Conservation (phyloP, 345 rosid species). For the Adansonia digitata region DNA sequence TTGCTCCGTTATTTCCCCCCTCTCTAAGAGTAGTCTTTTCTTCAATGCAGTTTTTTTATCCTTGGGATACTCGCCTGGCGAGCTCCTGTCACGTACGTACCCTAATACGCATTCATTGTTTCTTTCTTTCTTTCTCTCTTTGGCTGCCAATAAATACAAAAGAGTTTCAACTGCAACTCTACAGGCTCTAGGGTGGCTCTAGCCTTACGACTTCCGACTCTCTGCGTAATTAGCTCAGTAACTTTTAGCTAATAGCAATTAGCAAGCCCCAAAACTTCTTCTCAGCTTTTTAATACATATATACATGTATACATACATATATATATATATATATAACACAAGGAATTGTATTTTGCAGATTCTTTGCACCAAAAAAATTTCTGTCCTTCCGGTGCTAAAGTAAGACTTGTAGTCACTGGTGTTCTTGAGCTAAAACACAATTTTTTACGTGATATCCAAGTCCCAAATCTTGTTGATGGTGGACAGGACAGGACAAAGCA, state of each 20-base stretch:
- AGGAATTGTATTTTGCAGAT: background rate
- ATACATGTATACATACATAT: too few species aligned
- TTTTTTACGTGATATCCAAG: background rate
- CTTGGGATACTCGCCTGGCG: constrained; percentile 28
- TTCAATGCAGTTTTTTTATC: background rate
- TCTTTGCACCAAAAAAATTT: background rate
- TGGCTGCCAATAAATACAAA: background rate
- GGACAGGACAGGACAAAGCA: background rate
- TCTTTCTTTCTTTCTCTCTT: too few species aligned
- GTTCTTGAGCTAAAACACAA: background rate
- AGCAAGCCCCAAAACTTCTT: too few species aligned
- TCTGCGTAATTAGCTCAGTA: background rate
- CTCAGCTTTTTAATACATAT: too few species aligned
- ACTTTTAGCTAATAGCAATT: too few species aligned
- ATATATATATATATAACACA: background rate
- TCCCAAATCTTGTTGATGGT: background rate
- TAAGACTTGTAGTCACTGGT: background rate
- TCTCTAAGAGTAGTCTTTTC: too few species aligned
- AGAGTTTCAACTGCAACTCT: background rate
- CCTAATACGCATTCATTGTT: constrained; percentile 17
- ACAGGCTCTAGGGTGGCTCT: background rate
- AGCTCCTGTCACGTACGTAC: background rate
- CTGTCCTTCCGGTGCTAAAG: background rate
- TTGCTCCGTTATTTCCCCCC: too few species aligned
- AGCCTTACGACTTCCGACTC: background rate